A percentile compares a stretch with the other conserved stretches of the same genome.
phyloP scores from a whole-genome alignment of 1,284 basidiomycete species.

The Microbotryum scabiosae region DNA sequence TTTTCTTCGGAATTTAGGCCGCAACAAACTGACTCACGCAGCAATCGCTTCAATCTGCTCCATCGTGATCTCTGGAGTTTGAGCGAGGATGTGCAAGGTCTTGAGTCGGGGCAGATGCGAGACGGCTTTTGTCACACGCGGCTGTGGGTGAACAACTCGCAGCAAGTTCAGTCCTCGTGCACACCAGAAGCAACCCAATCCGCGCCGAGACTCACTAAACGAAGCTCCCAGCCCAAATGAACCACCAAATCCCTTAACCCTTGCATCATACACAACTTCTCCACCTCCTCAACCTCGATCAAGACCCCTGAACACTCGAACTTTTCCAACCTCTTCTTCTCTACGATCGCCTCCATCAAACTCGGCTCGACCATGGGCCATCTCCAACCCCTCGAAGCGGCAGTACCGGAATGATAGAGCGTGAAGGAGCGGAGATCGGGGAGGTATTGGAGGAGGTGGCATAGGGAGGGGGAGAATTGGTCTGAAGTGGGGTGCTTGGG shows the following conservation, averaged over 20 bases:
- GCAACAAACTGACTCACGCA: not conserved
- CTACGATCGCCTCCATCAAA: slow-evolving; percentile 4
- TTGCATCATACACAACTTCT: not conserved
- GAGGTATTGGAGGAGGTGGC: slow-evolving; percentile 4
- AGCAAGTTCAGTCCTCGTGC: not conserved
- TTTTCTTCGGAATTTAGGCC: too few species aligned
- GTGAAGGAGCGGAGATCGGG: slow-evolving; percentile 16
- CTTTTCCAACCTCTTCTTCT: slow-evolving; percentile 2
- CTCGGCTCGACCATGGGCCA: slow-evolving; percentile 11
- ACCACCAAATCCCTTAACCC: slow-evolving; percentile 22
- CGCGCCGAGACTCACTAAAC: slow-evolving; percentile 20
- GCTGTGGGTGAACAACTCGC: not conserved
- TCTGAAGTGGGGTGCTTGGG: slow-evolving; percentile 11
- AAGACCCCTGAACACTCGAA: slow-evolving; percentile 25
- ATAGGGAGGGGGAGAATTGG: slow-evolving; percentile 20
- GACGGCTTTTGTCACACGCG: slow-evolving; percentile 4
- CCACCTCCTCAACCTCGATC: slow-evolving; percentile 6
- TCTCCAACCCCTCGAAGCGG: slow-evolving; percentile 2
- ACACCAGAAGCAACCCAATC: not conserved
- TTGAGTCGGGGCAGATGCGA: slow-evolving; percentile 2
- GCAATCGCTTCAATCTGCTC: slow-evolving; percentile 17
- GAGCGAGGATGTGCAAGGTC: slow-evolving; percentile 23
- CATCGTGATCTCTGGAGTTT: slow-evolving; percentile 8
- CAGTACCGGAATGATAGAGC: slow-evolving; percentile 22
- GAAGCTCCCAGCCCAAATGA: slow-evolving; percentile 12